These are phyloP conservation scores for Glycine soja DNA, from an alignment of 306 rosid species.

Conservation along the genomic window DNA sequence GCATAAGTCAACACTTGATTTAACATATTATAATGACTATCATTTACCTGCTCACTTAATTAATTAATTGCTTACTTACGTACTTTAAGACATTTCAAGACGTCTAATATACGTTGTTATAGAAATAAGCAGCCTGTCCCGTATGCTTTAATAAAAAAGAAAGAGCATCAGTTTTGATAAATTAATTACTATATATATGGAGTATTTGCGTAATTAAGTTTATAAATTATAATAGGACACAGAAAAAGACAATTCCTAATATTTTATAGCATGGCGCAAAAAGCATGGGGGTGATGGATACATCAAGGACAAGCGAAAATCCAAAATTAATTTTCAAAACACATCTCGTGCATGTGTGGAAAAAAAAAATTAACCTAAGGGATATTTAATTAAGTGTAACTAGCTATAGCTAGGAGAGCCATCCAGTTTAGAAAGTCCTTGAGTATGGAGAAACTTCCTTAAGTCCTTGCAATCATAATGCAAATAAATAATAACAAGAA, in stretches of 20 bases:
- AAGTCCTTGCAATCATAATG: background rate
- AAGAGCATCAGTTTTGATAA: background rate
- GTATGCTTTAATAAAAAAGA: background rate
- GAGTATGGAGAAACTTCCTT: background rate
- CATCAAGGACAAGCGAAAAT: background rate
- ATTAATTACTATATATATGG: background rate
- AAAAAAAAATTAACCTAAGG: background rate
- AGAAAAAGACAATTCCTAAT: slow-evolving; percentile 25
- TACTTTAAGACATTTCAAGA: background rate
- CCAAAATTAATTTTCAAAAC: background rate
- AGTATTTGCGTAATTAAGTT: background rate
- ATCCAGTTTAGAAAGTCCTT: background rate
- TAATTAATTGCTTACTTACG: background rate
- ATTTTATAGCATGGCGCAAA: slow-evolving; percentile 27
- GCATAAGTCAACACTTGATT: slow-evolving; percentile 26
- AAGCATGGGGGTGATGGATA: background rate
- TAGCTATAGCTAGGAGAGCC: too few relatives aligned
- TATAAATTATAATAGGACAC: slow-evolving; percentile 4
- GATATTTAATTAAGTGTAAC: background rate
- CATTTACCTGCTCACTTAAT: background rate
- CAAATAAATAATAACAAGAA: background rate
- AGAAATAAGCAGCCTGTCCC: background rate
- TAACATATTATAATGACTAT: background rate
- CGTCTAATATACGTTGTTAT: background rate
- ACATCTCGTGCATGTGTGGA: background rate